A percentile compares a stretch with the other conserved stretches of the same genome.
These are phyloP conservation scores for Aureobasidium sp. DNA, from an alignment of 2,329 filamentous ascomycete species.

Conservation along the genomic window DNA sequence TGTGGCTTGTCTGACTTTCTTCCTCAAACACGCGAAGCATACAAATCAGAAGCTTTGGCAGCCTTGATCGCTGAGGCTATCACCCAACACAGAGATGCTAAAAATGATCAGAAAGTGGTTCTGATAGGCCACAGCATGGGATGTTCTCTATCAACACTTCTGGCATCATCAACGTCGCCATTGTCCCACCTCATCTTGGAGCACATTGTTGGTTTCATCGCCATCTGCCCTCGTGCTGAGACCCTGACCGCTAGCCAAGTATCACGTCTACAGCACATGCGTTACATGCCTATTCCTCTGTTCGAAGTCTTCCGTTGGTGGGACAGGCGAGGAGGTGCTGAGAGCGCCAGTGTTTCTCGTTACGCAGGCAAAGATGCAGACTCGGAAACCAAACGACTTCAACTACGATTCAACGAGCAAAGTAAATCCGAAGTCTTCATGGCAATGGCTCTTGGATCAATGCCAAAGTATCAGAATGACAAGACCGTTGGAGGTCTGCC, in stretches of 20 bases:
- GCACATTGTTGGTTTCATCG: slow-evolving; percentile 67
- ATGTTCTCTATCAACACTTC: slow-evolving; percentile 63
- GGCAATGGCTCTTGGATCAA: slow-evolving; percentile 65
- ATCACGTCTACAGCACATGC: slow-evolving; percentile 46
- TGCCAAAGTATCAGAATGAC: slow-evolving; percentile 52
- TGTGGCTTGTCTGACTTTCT: slow-evolving; percentile 74
- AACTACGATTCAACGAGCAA: slow-evolving; percentile 71
- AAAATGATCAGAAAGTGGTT: slow-evolving; percentile 60
- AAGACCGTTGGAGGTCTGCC: slow-evolving; percentile 57
- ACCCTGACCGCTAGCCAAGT: slow-evolving; percentile 36
- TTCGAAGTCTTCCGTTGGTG: slow-evolving; percentile 71
- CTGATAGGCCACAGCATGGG: slow-evolving; percentile 88
- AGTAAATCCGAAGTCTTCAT: slow-evolving; percentile 76
- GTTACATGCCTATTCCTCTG: slow-evolving; percentile 61
- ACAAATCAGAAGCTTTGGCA: slow-evolving; percentile 65
- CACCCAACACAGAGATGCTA: slow-evolving; percentile 59
- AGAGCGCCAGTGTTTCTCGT: slow-evolving; percentile 70
- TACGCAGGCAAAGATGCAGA: slow-evolving; percentile 65
- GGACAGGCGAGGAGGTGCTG: slow-evolving; percentile 68
- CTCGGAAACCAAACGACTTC: slow-evolving; percentile 56
- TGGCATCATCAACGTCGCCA: slow-evolving; percentile 55
- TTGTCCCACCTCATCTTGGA: slow-evolving; percentile 48
- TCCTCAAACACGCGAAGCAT: slow-evolving; percentile 66
- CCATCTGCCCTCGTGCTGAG: slow-evolving; percentile 68
- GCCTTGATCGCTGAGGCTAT: slow-evolving; percentile 70